Conservation (phyloP, 441 rosid species). For the Eutrema salsugineum region DNA sequence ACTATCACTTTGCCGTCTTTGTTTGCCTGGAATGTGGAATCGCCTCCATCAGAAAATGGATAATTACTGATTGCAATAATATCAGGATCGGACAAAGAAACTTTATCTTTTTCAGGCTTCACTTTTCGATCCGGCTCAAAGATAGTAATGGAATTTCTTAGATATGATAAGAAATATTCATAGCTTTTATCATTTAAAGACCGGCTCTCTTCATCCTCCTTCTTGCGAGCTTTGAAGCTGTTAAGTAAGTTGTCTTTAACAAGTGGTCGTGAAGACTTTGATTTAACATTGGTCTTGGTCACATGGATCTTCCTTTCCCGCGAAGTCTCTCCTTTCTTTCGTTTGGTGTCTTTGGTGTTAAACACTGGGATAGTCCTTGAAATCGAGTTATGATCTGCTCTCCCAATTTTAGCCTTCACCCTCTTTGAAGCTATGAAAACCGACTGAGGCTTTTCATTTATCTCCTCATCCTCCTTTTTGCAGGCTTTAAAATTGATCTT, state of each 20-base stretch:
- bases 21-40: conserved; percentile 35
- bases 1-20: conserved; percentile 34
- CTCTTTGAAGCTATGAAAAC: conserved; percentile 9
- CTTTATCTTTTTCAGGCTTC: conserved; percentile 30
- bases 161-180: not conserved
- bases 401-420: not conserved
- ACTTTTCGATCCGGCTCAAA: conserved; percentile 15
- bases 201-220: not conserved
- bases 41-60: conserved; percentile 31
- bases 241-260: not conserved
- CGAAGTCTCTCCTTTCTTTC: not conserved
- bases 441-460: not conserved
- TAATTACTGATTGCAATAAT: conserved; percentile 39
- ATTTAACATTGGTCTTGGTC: not conserved
- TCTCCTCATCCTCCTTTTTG: not conserved
- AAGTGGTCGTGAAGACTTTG: conserved; percentile 8
- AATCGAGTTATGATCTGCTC: not conserved
- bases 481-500: not conserved
- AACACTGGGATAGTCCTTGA: not conserved
- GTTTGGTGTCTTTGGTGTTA: not conserved
- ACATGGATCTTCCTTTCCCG: not conserved
- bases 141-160: conserved; percentile 1
- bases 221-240: not conserved
- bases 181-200: conserved; percentile 6
- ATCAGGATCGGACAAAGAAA: conserved; percentile 47